Percentiles rank a stretch among this genome's conserved stretches.
Conservation (phyloP, 345 rosid genomes). For the Nasturtium officinale region DNA sequence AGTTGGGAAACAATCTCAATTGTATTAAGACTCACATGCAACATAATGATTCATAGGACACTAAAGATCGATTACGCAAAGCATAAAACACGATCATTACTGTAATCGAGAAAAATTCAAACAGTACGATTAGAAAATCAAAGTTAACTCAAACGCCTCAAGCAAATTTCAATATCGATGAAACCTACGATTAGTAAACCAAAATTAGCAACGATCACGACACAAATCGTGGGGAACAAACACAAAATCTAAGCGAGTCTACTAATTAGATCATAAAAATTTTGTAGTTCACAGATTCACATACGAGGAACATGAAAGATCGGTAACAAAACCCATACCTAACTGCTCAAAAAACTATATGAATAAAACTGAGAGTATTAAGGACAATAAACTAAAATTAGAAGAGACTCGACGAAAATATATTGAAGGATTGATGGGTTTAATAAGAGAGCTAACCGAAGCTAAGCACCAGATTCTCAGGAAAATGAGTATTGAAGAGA, state of each 20-base stretch:
- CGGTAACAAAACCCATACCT: conserved; percentile 23
- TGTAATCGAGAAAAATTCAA: neutral
- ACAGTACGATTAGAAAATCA: conserved; percentile 17
- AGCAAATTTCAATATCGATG: neutral
- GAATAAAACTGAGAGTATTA: neutral
- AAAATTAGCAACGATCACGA: neutral
- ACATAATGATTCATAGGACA: neutral
- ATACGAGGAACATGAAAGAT: neutral
- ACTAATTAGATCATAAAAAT: neutral
- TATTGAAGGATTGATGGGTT: conserved; percentile 2
- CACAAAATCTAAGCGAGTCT: neutral
- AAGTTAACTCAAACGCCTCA: neutral
- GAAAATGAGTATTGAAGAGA: conserved; percentile 24
- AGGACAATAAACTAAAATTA: neutral
- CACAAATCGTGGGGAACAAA: neutral
- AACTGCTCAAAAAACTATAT: neutral
- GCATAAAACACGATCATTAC: neutral
- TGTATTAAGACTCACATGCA: neutral
- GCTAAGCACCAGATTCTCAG: conserved; percentile 31
- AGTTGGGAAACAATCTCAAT: conserved; percentile 19
- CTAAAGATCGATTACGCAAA: conserved; percentile 1
- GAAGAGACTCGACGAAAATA: neutral
- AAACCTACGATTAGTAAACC: neutral
- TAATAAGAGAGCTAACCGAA: conserved; percentile 34
- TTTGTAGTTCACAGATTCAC: neutral